Percentiles rank a stretch among this genome's conserved stretches.
These are phyloP conservation scores for Rhododendron kiyosumense DNA, from an alignment of 148 eudicot species.

Conservation along the genomic window DNA sequence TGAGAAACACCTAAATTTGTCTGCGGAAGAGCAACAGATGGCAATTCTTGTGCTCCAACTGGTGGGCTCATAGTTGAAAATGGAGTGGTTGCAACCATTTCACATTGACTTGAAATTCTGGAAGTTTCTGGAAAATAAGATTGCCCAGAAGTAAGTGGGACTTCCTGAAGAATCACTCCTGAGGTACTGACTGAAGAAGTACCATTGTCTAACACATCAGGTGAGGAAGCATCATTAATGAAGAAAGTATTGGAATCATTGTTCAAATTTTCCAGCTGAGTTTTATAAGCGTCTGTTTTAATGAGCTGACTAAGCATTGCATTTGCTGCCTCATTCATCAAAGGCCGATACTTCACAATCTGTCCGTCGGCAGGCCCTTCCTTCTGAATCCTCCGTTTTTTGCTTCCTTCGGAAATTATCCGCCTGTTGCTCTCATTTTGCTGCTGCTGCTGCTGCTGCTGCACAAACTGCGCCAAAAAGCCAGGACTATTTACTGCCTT, in stretches of 20 bases:
- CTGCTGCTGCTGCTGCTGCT: constrained; percentile 43
- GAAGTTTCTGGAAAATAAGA: constrained; percentile 10
- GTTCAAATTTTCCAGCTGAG: constrained; percentile 12
- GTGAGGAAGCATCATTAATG: constrained; percentile 29
- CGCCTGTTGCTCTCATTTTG: constrained; percentile 47
- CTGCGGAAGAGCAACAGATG: constrained; percentile 22
- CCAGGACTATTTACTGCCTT: constrained; percentile 65
- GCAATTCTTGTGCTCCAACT: constrained; percentile 22
- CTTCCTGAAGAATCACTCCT: constrained; percentile 47
- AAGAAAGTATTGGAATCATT: constrained; percentile 20
- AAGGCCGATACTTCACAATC: constrained; percentile 57
- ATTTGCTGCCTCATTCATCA: constrained; percentile 34
- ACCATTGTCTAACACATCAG: constrained; percentile 18
- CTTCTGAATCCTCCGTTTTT: constrained; percentile 55
- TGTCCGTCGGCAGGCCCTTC: constrained; percentile 50
- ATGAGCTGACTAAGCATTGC: constrained; percentile 46
- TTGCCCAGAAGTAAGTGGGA: constrained; percentile 30
- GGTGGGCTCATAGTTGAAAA: constrained; percentile 20
- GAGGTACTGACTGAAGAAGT: constrained; percentile 24
- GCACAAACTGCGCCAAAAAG: constrained; percentile 62
- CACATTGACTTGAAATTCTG: constrained; percentile 16
- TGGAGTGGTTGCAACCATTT: constrained; percentile 17
- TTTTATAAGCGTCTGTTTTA: constrained; percentile 19
- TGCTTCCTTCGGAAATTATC: constrained; percentile 46
- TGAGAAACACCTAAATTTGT: constrained; percentile 26